Evolutionary conservation across 306 rosid species (phyloP).

Genomic region (Carpinus viminea): DNA sequence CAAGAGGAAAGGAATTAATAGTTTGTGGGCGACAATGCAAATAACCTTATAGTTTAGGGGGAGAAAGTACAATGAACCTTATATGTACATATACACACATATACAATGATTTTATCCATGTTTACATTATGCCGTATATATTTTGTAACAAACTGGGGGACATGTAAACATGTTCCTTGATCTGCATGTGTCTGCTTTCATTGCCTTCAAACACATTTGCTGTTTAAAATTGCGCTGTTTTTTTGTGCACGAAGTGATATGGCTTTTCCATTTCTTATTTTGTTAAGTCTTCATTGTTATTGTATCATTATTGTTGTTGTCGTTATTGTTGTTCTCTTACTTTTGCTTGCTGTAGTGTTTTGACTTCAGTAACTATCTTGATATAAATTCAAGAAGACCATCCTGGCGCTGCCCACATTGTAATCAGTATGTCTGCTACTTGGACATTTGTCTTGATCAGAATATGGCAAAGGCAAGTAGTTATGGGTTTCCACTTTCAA

Average conservation of each 20-base stretch:
- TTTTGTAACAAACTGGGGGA: background rate
- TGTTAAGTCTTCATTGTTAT: background rate
- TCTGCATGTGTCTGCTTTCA: background rate
- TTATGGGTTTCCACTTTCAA: conserved; percentile 31
- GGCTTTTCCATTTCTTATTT: background rate
- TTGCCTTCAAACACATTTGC: background rate
- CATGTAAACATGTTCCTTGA: background rate
- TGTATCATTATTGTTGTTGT: background rate
- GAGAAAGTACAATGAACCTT: too few relatives aligned
- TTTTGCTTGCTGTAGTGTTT: conserved; percentile 65
- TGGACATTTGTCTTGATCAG: conserved; percentile 70
- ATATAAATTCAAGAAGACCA: conserved; percentile 80
- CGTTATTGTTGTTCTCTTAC: conserved; percentile 2
- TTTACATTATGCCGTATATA: too few relatives aligned
- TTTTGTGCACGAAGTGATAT: background rate
- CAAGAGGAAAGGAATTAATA: background rate
- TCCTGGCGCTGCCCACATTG: conserved; percentile 99
- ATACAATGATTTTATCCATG: too few relatives aligned
- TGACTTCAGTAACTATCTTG: conserved; percentile 67
- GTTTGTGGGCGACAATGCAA: background rate
- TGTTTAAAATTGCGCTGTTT: background rate
- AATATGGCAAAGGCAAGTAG: conserved; percentile 84
- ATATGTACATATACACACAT: too few relatives aligned
- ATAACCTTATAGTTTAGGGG: too few relatives aligned
- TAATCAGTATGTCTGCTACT: conserved; percentile 71